Base-by-base conservation (phyloP, 176 grass and related monocot species). In the Phyllostachys edulis region DNA sequence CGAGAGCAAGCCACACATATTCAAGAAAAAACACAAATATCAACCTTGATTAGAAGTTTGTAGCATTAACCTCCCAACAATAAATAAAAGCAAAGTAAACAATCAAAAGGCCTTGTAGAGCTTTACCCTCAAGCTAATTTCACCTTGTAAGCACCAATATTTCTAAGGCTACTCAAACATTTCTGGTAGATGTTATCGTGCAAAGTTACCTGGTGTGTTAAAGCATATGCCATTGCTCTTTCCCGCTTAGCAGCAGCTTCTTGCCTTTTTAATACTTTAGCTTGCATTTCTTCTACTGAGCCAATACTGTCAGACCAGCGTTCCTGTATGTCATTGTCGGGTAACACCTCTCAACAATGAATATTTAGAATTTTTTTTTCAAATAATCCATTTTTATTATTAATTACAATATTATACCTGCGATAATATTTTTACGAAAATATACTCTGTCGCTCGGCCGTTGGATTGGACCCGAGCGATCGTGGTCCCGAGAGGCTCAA, bases 221-320 rank as follows among this genome's bases (percentile, higher is more conserved):
- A 84, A 87, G 96, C 96, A 82, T 99, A 99, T 20, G 96, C 96
- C 89, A 92, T 96, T 16, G 96, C 96, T 92, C 96, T 85, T 78
- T 99, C 96, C 78, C 96, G 67, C 77, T 92, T 99, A 73, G 93
- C 90, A 0, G 89, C 91, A 81, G 96, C 96, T 80, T 96, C 91
- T 92, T 99, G 91, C 67, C 91, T 92, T 86, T 99, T 99, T 57
- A 96, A 51, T 73, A 88, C 69, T 67, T 94, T 99, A 49, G 88
- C 84, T 78, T 99, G 86, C 85, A 99, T 96, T 91, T 99, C 89
- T 88, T 99, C 90, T 10, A 82, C 81, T 0, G 96, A 99, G 57
- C 93, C 93, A 85, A 90, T 87, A 85, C 75, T 61, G 36, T 90
- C 93, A 86, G 93, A 99, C 96, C 96, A 99, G 54, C 87, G 81